Conservation (phyloP, 2,329 filamentous ascomycete genomes). For the Lecanoromycetidae sp. region DNA sequence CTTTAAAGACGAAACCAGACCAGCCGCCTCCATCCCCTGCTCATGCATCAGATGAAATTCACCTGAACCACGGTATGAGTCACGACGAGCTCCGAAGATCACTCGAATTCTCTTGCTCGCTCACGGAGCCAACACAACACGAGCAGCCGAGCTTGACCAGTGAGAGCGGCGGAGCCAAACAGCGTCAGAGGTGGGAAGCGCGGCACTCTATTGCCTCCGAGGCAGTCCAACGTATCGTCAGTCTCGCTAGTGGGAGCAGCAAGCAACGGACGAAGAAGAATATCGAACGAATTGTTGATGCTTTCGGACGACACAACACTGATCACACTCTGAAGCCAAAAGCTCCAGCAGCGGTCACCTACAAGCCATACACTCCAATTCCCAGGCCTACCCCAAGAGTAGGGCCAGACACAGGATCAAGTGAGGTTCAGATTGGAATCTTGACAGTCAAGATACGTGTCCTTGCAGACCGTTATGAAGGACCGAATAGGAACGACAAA, state of each 20-base stretch:
- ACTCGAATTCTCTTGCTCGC: slow-evolving; percentile 52
- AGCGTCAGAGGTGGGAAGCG: slow-evolving; percentile 1
- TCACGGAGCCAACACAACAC: slow-evolving; percentile 44
- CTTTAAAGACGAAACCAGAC: slow-evolving; percentile 16
- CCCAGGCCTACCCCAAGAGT: slow-evolving; percentile 43
- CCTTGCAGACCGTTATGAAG: slow-evolving; percentile 58
- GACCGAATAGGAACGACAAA: slow-evolving; percentile 70
- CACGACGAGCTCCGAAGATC: slow-evolving; percentile 54
- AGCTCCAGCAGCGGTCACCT: slow-evolving; percentile 35
- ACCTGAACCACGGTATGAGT: slow-evolving; percentile 67
- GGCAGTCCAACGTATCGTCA: slow-evolving; percentile 68
- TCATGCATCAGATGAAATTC: slow-evolving; percentile 23
- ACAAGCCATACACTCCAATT: slow-evolving; percentile 30
- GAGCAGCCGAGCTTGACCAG: too few species aligned
- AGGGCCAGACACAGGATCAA: slow-evolving; percentile 88
- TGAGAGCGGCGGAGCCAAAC: slow-evolving; percentile 6
- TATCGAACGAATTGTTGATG: slow-evolving; percentile 69
- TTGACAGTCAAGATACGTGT: slow-evolving; percentile 86
- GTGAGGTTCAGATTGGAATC: slow-evolving; percentile 95
- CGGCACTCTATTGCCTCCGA: slow-evolving; percentile 55
- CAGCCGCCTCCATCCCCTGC: slow-evolving; percentile 18
- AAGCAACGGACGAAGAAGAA: slow-evolving; percentile 73
- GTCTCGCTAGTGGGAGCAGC: slow-evolving; percentile 62
- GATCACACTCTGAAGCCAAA: slow-evolving; percentile 57
- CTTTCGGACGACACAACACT: slow-evolving; percentile 84